A percentile compares a stretch with the other conserved stretches of the same genome.
Evolutionary conservation across 768 basidiomycete species (phyloP).

Genomic region (Hortiboletus flavorubellus): DNA sequence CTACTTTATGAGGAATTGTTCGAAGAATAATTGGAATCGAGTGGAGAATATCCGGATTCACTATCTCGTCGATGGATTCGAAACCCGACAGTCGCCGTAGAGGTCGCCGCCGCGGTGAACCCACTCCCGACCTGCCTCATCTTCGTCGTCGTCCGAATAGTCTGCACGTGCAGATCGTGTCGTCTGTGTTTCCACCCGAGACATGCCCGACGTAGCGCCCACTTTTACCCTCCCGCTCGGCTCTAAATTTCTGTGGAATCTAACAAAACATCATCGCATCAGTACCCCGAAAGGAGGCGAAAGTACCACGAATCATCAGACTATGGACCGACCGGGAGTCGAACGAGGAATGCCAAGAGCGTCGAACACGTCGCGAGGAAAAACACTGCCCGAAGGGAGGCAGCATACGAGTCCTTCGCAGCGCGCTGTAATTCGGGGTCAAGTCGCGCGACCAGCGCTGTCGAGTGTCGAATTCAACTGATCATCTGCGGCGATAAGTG

Average conservation of each 20-base stretch:
- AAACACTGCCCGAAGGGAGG: conserved; percentile 52
- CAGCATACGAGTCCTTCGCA: conserved; percentile 54
- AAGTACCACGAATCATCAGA: neutral
- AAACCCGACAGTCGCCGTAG: conserved; percentile 46
- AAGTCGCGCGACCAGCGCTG: conserved; percentile 44
- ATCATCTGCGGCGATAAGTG: conserved; percentile 39
- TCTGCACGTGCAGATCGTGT: conserved; percentile 9
- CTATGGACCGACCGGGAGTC: conserved; percentile 43
- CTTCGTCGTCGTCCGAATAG: conserved; percentile 11
- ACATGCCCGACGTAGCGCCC: neutral
- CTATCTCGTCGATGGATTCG: conserved; percentile 42
- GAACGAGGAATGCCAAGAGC: conserved; percentile 46
- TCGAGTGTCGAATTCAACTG: conserved; percentile 48
- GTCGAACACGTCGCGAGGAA: conserved; percentile 49
- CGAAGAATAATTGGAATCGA: too few relatives aligned
- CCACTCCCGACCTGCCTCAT: neutral
- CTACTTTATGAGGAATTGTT: too few relatives aligned
- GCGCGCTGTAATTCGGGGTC: conserved; percentile 44
- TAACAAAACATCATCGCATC: conserved; percentile 12
- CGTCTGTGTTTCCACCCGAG: conserved; percentile 8
- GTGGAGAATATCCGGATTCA: conserved; percentile 16
- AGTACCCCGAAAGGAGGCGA: neutral
- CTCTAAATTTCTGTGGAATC: conserved; percentile 37
- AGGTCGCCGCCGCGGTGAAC: neutral
- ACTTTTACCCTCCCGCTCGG: neutral